phyloP scores from a whole-genome alignment of 768 basidiomycete genomes.

The Lactarius indigo region DNA sequence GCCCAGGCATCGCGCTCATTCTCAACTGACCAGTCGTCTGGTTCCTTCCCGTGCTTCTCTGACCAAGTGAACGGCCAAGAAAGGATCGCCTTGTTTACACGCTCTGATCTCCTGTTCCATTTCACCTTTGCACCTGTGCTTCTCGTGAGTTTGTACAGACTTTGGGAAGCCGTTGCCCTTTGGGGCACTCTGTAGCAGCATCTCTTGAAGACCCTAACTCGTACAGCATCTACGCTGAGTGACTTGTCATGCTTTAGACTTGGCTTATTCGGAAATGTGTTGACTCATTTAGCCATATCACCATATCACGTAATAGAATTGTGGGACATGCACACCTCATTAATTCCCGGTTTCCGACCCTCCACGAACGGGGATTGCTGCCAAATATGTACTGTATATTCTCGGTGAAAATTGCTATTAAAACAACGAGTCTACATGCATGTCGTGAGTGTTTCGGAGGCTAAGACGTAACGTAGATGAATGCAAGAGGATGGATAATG shows the following conservation, averaged over 20 bases:
- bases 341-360: not conserved
- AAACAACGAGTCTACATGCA: constrained; percentile 27
- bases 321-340: not conserved
- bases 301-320: constrained; percentile 9
- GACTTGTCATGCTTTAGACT: not conserved
- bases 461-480: constrained; percentile 25
- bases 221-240: constrained; percentile 2
- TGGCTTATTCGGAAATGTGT: constrained; percentile 11
- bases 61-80: constrained; percentile 10
- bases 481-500: constrained; percentile 20
- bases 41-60: constrained; percentile 18
- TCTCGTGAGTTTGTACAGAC: constrained; percentile 13
- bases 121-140: constrained; percentile 22
- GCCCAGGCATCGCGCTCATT: constrained; percentile 66
- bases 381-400: constrained; percentile 23
- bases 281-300: constrained; percentile 15
- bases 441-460: constrained; percentile 18
- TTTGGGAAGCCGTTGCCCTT: constrained; percentile 16
- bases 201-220: constrained; percentile 4
- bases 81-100: constrained; percentile 11
- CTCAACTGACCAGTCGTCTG: constrained; percentile 30
- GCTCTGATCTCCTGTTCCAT: constrained; percentile 3
- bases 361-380: not conserved
- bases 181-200: constrained; percentile 11
- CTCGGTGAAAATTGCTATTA: constrained; percentile 23